Conservation (phyloP, 2,329 filamentous ascomycete genomes). For the Monosporascus sp. region DNA sequence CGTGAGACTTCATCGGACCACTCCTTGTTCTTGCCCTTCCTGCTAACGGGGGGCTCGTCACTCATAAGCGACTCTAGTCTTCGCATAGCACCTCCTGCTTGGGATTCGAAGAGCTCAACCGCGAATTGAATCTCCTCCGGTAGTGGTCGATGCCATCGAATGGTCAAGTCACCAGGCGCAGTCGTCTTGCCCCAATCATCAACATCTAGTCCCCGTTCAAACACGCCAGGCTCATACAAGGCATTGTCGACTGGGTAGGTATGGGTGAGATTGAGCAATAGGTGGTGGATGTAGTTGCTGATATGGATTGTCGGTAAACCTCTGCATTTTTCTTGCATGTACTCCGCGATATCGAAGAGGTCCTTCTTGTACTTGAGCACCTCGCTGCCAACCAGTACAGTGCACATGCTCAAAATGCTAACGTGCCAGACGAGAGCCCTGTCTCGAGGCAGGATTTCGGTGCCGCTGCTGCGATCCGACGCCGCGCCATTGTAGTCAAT, state of each 20-base stretch:
- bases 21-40: conserved; percentile 93
- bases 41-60: conserved; percentile 73
- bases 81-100: conserved; percentile 70
- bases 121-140: conserved; percentile 82
- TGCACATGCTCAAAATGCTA: conserved; percentile 95
- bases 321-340: conserved; percentile 94
- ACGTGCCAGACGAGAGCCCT: conserved; percentile 94
- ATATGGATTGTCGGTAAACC: conserved; percentile 93
- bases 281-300: conserved; percentile 95
- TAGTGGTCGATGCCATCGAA: conserved; percentile 86
- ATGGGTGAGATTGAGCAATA: conserved; percentile 88
- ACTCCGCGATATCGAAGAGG: conserved; percentile 83
- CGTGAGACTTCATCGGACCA: conserved; percentile 97
- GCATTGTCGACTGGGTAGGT: conserved; percentile 90
- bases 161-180: conserved; percentile 68
- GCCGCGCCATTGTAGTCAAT: conserved; percentile 96
- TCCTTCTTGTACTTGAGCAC: conserved; percentile 86
- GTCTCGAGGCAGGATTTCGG: conserved; percentile 88
- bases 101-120: conserved; percentile 79
- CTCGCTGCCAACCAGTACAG: conserved; percentile 89
- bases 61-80: conserved; percentile 76
- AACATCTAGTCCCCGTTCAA: conserved; percentile 66
- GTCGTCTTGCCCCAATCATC: conserved; percentile 81
- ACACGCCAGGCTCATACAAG: conserved; percentile 74
- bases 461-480: conserved; percentile 87